phyloP scores from a whole-genome alignment of 2,329 filamentous ascomycete species.

The Plenodomus tracheiphilus region DNA sequence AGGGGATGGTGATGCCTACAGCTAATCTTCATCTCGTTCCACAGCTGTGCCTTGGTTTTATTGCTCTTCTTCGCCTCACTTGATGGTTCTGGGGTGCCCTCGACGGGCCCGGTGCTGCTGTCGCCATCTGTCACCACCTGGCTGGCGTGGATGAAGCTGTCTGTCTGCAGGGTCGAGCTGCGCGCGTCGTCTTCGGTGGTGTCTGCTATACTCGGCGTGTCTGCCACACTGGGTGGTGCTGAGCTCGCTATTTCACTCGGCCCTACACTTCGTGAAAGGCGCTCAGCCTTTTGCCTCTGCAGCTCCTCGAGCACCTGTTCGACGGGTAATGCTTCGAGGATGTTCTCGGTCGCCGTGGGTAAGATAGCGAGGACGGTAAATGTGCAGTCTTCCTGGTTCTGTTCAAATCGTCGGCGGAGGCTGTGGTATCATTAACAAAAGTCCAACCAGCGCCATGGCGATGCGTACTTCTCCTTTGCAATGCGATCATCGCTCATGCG shows the following conservation, averaged over 20 bases:
- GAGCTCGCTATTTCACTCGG: constrained; percentile 63
- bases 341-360: constrained; percentile 86
- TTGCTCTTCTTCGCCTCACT: constrained; percentile 57
- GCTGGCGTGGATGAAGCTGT: constrained; percentile 81
- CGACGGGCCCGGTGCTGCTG: constrained; percentile 46
- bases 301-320: constrained; percentile 92
- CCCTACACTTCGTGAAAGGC: constrained; percentile 62
- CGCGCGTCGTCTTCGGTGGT: constrained; percentile 73
- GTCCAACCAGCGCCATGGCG: too few relatives aligned
- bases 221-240: constrained; percentile 66
- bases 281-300: constrained; percentile 85
- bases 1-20: constrained; percentile 60
- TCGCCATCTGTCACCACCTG: constrained; percentile 62
- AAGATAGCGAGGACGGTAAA: constrained; percentile 96
- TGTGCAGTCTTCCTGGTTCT: constrained; percentile 98
- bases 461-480: constrained; percentile 84
- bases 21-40: constrained; percentile 96
- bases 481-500: constrained; percentile 96
- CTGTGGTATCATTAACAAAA: constrained; percentile 52
- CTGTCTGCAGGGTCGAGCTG: constrained; percentile 76
- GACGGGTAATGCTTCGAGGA: constrained; percentile 84
- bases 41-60: constrained; percentile 89
- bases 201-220: constrained; percentile 65
- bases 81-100: constrained; percentile 47
- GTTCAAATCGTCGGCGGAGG: constrained; percentile 91